Evolutionary conservation across 2,329 filamentous ascomycete genomes (phyloP).

Genomic region (Fusarium newnesense): DNA sequence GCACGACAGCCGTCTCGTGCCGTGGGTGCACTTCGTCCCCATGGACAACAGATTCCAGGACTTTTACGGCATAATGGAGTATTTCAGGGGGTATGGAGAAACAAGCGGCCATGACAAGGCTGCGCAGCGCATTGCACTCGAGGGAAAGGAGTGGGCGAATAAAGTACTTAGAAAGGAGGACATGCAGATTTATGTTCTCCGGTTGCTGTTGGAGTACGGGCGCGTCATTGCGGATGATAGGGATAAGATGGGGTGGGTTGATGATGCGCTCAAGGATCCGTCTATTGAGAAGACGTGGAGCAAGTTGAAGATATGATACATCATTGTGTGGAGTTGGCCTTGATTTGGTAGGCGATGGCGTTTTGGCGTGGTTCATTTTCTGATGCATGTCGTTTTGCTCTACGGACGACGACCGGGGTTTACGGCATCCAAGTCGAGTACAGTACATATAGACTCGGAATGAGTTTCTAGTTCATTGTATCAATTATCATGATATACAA

Average conservation of each 20-base stretch:
- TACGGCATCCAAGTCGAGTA: constrained; percentile 8
- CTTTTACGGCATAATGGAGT: constrained; percentile 77
- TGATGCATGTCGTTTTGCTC: constrained; percentile 27
- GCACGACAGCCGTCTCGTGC: constrained; percentile 78
- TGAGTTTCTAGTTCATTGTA: constrained; percentile 24
- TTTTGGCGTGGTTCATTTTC: constrained; percentile 24
- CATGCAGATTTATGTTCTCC: constrained; percentile 76
- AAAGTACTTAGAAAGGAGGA: constrained; percentile 75
- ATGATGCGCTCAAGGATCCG: constrained; percentile 56
- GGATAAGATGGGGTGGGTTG: constrained; percentile 66
- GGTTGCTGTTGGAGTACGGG: constrained; percentile 73
- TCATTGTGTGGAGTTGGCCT: constrained; percentile 34
- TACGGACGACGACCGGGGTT: constrained; percentile 20
- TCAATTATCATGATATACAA: constrained; percentile 14
- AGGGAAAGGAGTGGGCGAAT: constrained; percentile 75
- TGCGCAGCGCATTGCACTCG: constrained; percentile 72
- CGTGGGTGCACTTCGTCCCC: constrained; percentile 85
- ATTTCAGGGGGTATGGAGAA: constrained; percentile 72
- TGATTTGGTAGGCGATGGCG: constrained; percentile 36
- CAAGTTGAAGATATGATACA: constrained; percentile 38
- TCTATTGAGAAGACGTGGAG: constrained; percentile 47
- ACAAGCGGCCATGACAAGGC: constrained; percentile 62
- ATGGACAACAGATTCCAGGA: constrained; percentile 80
- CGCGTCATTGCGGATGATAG: constrained; percentile 63
- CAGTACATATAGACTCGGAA: constrained; percentile 35